Evolutionary conservation across 139 green algal species (phyloP), one percentile per base, ranked within the genome.

Genomic region (Trebouxia sp.): DNA sequence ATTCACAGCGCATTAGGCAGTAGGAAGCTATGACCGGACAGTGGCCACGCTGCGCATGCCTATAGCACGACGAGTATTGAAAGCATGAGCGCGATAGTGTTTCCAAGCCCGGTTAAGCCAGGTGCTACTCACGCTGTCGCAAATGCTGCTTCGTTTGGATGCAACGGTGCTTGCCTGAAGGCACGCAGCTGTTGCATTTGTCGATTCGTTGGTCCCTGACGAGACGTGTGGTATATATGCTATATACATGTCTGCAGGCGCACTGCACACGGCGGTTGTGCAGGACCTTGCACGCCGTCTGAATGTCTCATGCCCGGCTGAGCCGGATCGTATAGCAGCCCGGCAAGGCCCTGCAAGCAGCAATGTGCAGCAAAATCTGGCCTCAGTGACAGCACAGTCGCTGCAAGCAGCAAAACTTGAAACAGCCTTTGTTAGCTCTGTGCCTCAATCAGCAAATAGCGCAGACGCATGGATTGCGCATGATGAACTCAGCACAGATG

Each of bases 211-310:
- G n/a, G n/a, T n/a, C n/a, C n/a, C n/a, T n/a, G n/a, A n/a, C n/a
- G n/a, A n/a, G n/a, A n/a, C n/a, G n/a, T n/a, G n/a, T n/a, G n/a
- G n/a, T n/a, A n/a, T n/a, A n/a, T n/a, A n/a, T n/a, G n/a, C n/a
- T n/a, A n/a, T n/a, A n/a, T n/a, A n/a, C n/a, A n/a, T 26, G 47
- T 17, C 15, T 53, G 47, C 47, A 53, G 4, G 32, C 62, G 43
- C 42, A 41, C 35, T 45, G 62, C 62, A 72, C 20, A 35, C 62
- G 43, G 62, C 62, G 26, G 15, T 72, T 26, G 62, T 72, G 24
- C 62, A 72, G 12, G 62, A 72, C 32, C 35, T 72, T 30, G 62
- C 35, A 28, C 62, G 62, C 4, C 62, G 62, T 72, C 62, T 45
- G 32, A 42, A 67, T 12, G 56, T 43, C 14, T 72, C 62, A 45